A percentile compares a stretch with the other conserved stretches of the same genome.
phyloP scores from a whole-genome alignment of 164 flowering plant species.

The Magnolia sinica region DNA sequence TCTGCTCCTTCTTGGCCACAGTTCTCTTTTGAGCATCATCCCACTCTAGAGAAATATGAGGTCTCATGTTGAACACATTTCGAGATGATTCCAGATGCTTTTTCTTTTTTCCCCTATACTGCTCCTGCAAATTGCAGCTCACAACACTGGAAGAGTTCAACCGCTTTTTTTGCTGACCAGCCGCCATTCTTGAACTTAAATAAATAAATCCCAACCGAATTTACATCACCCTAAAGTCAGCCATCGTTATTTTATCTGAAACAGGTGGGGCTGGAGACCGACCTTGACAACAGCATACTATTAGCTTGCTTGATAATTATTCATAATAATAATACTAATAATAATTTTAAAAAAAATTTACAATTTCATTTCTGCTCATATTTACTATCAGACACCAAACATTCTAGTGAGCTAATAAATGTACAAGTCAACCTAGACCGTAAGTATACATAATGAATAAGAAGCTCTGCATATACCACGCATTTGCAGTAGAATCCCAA shows the following conservation, averaged over 20 bases:
- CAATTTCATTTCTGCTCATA: not conserved
- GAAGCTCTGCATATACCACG: not conserved
- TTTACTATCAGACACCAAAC: not conserved
- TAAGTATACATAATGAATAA: not conserved
- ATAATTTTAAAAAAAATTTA: too few species aligned
- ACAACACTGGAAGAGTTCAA: conserved; percentile 38
- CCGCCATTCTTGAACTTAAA: conserved; percentile 44
- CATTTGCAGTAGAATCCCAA: not conserved
- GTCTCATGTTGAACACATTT: conserved; percentile 31
- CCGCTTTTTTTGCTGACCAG: conserved; percentile 70
- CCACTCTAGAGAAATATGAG: conserved; percentile 69
- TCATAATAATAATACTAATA: not conserved
- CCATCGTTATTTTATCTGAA: not conserved
- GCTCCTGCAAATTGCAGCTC: conserved; percentile 45
- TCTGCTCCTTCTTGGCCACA: conserved; percentile 72
- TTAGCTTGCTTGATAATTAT: not conserved
- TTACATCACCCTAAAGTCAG: conserved; percentile 1
- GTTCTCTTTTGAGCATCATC: conserved; percentile 48
- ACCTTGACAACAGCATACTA: not conserved
- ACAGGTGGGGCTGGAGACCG: not conserved
- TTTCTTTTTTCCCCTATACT: conserved; percentile 43
- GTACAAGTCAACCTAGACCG: not conserved
- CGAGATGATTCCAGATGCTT: conserved; percentile 32
- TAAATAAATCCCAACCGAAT: not conserved
- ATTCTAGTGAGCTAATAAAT: not conserved